These are phyloP conservation scores for Linnemannia schmuckeri DNA, from an alignment of 192 early-diverging fungal genomes.

Conservation along the genomic window DNA sequence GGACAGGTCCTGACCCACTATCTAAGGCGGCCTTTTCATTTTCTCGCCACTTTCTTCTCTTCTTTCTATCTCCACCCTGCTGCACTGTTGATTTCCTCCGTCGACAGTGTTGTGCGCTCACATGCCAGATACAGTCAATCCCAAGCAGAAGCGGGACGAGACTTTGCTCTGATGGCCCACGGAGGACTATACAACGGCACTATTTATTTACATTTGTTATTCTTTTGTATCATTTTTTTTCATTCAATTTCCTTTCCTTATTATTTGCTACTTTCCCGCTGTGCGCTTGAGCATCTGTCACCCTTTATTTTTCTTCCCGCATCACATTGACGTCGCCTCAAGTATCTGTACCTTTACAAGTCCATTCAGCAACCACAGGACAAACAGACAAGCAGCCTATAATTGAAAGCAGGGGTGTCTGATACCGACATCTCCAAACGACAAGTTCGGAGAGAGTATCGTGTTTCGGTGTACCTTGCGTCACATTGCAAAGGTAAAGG, in stretches of 20 bases:
- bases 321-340: background rate
- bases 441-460: conserved; percentile 1
- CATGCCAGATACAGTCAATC: conserved; percentile 10
- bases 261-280: conserved; percentile 1
- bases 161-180: background rate
- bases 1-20: background rate
- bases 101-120: background rate
- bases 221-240: background rate
- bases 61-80: background rate
- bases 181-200: background rate
- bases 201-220: conserved; percentile 2
- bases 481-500: background rate
- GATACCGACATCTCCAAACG: background rate
- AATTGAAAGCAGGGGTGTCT: background rate
- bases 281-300: conserved; percentile 1
- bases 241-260: background rate
- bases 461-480: background rate
- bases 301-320: background rate
- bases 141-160: conserved; percentile 4
- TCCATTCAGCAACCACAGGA: background rate
- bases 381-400: background rate
- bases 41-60: background rate
- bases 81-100: conserved; percentile 8
- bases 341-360: background rate
- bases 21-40: background rate